These are phyloP conservation scores for Phaeoacremonium minimum DNA, from an alignment of 2,329 filamentous ascomycete genomes.

Conservation along the genomic window DNA sequence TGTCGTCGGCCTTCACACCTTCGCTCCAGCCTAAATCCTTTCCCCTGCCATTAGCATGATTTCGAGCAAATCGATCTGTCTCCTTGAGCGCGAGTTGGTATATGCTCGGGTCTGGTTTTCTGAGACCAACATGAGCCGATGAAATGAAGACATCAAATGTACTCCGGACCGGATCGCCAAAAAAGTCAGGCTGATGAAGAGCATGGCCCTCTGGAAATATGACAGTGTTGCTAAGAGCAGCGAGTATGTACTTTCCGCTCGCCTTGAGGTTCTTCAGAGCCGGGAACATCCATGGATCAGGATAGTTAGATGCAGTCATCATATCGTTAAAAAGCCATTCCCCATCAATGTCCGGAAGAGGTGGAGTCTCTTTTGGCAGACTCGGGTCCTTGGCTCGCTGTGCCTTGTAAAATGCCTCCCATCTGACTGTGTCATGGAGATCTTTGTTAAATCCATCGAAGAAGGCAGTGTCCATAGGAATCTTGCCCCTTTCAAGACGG, in stretches of 20 bases:
- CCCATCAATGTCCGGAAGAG: constrained; percentile 69
- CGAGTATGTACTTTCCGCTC: constrained; percentile 65
- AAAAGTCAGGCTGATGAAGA: constrained; percentile 52
- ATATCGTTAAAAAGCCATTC: constrained; percentile 84
- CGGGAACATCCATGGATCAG: constrained; percentile 86
- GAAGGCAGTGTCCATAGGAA: constrained; percentile 69
- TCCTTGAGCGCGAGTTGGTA: constrained; percentile 69
- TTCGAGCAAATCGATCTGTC: constrained; percentile 58
- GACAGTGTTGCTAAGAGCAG: constrained; percentile 85
- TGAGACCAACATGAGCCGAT: constrained; percentile 78
- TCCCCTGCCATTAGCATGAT: constrained; percentile 39
- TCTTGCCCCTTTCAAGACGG: constrained; percentile 77
- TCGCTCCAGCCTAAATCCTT: constrained; percentile 37
- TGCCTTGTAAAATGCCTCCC: constrained; percentile 59
- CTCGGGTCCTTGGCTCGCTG: constrained; percentile 36
- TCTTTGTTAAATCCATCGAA: constrained; percentile 74
- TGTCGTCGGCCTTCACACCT: constrained; percentile 57
- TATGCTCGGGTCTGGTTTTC: constrained; percentile 82
- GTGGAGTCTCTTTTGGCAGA: constrained; percentile 42
- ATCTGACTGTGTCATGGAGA: constrained; percentile 61
- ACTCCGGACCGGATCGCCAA: constrained; percentile 53
- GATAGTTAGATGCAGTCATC: constrained; percentile 68
- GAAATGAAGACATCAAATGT: constrained; percentile 86
- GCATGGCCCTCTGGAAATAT: constrained; percentile 75
- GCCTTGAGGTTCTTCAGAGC: constrained; percentile 66